phyloP scores from a whole-genome alignment of 2,329 filamentous ascomycete genomes.

The Neonectria faginata region DNA sequence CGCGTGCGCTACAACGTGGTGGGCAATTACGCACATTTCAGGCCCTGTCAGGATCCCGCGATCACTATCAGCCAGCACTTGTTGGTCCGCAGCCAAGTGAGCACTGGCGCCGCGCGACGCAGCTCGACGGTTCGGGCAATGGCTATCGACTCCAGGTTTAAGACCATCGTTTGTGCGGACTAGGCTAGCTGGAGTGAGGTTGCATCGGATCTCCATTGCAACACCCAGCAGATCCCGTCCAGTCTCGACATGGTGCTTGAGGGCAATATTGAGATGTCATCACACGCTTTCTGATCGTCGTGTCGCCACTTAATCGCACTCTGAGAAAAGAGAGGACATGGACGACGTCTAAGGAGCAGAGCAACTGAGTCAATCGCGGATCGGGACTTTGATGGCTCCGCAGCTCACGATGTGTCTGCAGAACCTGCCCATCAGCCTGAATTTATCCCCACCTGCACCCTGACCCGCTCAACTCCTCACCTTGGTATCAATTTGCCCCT shows the following conservation, averaged over 20 bases:
- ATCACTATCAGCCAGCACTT: slow-evolving; percentile 45
- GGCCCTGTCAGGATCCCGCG: slow-evolving; percentile 43
- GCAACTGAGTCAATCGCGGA: slow-evolving; percentile 38
- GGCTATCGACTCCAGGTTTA: slow-evolving; percentile 39
- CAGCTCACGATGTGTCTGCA: slow-evolving; percentile 23
- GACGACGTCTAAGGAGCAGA: slow-evolving; percentile 16
- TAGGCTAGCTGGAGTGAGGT: slow-evolving; percentile 30
- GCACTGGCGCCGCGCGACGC: slow-evolving; percentile 45
- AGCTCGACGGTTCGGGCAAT: slow-evolving; percentile 48
- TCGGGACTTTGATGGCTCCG: slow-evolving; percentile 41
- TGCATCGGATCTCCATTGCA: slow-evolving; percentile 32
- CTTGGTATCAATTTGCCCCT: slow-evolving; percentile 24
- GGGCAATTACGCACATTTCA: slow-evolving; percentile 39
- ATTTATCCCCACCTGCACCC: slow-evolving; percentile 22
- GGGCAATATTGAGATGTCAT: slow-evolving; percentile 3
- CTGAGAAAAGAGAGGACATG: slow-evolving; percentile 9
- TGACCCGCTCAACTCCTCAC: slow-evolving; percentile 27
- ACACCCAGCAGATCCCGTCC: slow-evolving; percentile 28
- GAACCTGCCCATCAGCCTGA: slow-evolving; percentile 24
- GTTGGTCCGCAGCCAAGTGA: slow-evolving; percentile 43
- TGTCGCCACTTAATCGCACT: background rate
- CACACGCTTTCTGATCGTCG: background rate
- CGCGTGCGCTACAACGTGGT: slow-evolving; percentile 44
- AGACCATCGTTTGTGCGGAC: slow-evolving; percentile 38
- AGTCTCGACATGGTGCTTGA: slow-evolving; percentile 9